Evolutionary conservation across 2,329 filamentous ascomycete species (phyloP).

Genomic region (Cephalotrichum gorgonifer): DNA sequence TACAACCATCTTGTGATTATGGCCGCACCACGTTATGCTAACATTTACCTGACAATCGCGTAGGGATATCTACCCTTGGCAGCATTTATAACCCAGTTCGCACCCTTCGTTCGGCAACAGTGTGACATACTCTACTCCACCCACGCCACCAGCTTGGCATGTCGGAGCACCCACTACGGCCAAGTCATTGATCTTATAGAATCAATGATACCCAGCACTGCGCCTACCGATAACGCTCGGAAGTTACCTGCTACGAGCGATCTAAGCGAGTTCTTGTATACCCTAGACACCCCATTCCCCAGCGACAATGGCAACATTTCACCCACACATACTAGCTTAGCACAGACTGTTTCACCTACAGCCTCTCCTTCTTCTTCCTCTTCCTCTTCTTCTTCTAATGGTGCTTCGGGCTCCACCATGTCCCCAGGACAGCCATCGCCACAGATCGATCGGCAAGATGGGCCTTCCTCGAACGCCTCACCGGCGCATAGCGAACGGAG

Average conservation of each 20-base stretch:
- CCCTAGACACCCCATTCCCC: neutral
- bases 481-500: neutral
- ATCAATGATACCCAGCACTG: conserved; percentile 21
- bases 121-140: conserved; percentile 31
- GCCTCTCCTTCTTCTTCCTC: too few species aligned
- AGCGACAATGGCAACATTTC: neutral
- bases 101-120: conserved; percentile 26
- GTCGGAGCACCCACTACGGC: neutral
- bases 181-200: conserved; percentile 17
- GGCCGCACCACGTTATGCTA: neutral
- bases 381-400: too few species aligned
- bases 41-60: neutral
- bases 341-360: neutral
- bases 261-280: conserved; percentile 9
- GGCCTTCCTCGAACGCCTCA: neutral
- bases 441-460: too few species aligned
- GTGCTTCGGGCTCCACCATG: too few species aligned
- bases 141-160: neutral
- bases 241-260: neutral
- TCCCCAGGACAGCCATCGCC: too few species aligned
- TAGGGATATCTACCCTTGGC: neutral
- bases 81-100: conserved; percentile 23
- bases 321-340: neutral
- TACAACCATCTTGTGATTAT: neutral
- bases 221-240: neutral